Percentiles rank a stretch among this genome's conserved stretches.
Conservation (phyloP, 2,329 filamentous ascomycete species). For the Dactylellina parvicollis region DNA sequence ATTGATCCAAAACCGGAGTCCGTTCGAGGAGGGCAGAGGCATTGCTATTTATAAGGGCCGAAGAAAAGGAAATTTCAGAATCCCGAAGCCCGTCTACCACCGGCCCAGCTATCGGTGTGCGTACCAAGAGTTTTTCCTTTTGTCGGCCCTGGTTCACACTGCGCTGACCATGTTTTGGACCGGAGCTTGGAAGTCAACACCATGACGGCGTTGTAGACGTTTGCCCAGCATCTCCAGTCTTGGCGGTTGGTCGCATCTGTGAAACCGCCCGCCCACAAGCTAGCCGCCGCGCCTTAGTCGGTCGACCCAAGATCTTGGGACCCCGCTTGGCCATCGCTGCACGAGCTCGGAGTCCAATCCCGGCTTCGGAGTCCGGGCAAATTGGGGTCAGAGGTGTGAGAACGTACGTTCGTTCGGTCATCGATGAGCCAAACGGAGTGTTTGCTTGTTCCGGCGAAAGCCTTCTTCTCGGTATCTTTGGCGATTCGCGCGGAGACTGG, state of each 20-base stretch:
- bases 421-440: background rate
- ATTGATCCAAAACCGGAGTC: constrained; percentile 41
- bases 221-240: constrained; percentile 51
- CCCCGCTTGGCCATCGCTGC: constrained; percentile 30
- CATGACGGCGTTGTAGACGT: constrained; percentile 47
- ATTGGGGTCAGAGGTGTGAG: constrained; percentile 1
- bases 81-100: constrained; percentile 22
- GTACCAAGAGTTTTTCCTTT: constrained; percentile 27
- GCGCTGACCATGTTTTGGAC: constrained; percentile 29
- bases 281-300: constrained; percentile 34
- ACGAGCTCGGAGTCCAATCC: constrained; percentile 25
- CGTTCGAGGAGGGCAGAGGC: constrained; percentile 20
- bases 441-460: constrained; percentile 8
- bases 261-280: background rate
- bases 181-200: constrained; percentile 41
- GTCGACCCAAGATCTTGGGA: constrained; percentile 27
- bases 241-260: constrained; percentile 26
- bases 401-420: background rate
- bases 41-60: constrained; percentile 47
- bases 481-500: background rate
- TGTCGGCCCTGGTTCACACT: background rate
- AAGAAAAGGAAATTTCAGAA: background rate
- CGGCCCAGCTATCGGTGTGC: constrained; percentile 8
- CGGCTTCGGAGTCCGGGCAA: constrained; percentile 23
- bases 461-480: background rate